These are phyloP conservation scores for Delonix regia DNA, from an alignment of 306 rosid species.

Conservation along the genomic window DNA sequence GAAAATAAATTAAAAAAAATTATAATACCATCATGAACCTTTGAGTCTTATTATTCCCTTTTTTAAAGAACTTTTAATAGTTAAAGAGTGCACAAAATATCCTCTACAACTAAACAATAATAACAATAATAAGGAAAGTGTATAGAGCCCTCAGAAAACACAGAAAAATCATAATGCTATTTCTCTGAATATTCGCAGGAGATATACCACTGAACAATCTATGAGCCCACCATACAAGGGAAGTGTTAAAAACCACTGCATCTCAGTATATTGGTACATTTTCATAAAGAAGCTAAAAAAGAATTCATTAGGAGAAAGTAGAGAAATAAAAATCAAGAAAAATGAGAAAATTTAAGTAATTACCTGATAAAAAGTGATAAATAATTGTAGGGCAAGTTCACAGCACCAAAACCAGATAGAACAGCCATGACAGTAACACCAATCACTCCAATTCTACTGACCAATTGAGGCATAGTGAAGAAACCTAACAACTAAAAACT, in stretches of 20 bases:
- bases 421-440: conserved; percentile 99
- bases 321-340: neutral
- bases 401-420: conserved; percentile 94
- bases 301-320: neutral
- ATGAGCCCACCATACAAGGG: neutral
- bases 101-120: neutral
- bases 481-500: conserved; percentile 52
- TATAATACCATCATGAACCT: neutral
- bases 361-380: conserved; percentile 91
- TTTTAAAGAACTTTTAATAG: neutral
- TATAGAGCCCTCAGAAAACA: neutral
- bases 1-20: neutral
- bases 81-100: neutral
- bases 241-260: neutral
- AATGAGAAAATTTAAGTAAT: neutral
- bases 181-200: neutral
- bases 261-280: neutral
- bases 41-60: neutral
- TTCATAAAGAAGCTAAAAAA: neutral
- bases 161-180: neutral
- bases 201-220: neutral
- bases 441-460: conserved; percentile 94
- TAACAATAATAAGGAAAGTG: neutral
- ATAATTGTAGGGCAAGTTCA: conserved; percentile 90
- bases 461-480: conserved; percentile 93